Evolutionary conservation across 768 basidiomycete genomes (phyloP).

Genomic region (Psilocybe azurescens): DNA sequence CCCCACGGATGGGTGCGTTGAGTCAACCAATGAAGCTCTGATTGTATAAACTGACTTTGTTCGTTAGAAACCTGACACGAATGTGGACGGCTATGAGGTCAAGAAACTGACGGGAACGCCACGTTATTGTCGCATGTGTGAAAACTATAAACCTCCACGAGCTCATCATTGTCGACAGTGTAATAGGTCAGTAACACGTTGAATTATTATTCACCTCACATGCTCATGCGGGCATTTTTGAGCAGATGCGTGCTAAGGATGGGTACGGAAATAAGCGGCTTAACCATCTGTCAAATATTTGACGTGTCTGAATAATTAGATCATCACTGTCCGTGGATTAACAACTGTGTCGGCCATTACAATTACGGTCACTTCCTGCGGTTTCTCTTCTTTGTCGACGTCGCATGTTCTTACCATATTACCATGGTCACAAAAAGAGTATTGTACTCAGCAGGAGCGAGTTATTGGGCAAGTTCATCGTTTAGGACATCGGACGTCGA

Average conservation of each 20-base stretch:
- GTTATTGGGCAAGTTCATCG: constrained; percentile 56
- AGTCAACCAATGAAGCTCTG: not conserved
- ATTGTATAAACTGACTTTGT: not conserved
- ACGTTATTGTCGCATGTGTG: constrained; percentile 87
- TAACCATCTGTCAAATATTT: not conserved
- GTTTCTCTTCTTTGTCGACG: constrained; percentile 90
- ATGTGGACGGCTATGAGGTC: constrained; percentile 82
- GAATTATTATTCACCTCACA: not conserved
- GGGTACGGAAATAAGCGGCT: constrained; percentile 54
- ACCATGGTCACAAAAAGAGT: constrained; percentile 80
- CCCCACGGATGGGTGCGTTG: constrained; percentile 76
- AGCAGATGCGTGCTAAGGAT: constrained; percentile 85
- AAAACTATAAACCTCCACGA: constrained; percentile 84
- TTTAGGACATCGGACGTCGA: not conserved
- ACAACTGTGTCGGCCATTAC: constrained; percentile 92
- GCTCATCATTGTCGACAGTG: constrained; percentile 95
- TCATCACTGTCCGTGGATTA: constrained; percentile 93
- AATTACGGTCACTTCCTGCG: constrained; percentile 91
- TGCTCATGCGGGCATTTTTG: not conserved
- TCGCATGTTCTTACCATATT: constrained; percentile 89
- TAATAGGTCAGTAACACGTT: constrained; percentile 59
- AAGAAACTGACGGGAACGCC: constrained; percentile 87
- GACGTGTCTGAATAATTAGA: constrained; percentile 45
- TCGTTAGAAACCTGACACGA: constrained; percentile 74
- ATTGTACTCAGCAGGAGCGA: constrained; percentile 43